A percentile compares a stretch with the other conserved stretches of the same genome.
Conservation (phyloP, 768 basidiomycete species). For the Boletus subparvulus region DNA sequence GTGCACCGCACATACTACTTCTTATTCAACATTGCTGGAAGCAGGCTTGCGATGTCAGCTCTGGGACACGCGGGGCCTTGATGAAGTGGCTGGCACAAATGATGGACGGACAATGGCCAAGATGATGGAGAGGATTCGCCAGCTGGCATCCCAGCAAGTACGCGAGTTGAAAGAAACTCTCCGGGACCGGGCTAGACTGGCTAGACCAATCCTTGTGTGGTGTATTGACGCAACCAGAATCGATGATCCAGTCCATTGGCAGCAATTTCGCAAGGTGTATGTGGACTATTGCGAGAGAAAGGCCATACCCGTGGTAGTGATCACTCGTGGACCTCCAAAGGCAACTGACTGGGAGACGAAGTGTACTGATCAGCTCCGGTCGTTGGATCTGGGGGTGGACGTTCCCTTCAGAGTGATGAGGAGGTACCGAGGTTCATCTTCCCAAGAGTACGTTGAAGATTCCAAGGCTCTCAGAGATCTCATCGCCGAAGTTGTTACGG, state of each 20-base stretch:
- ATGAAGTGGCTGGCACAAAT: conserved; percentile 16
- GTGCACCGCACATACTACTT: conserved; percentile 14
- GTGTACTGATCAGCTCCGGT: conserved; percentile 16
- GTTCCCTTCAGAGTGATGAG: conserved; percentile 14
- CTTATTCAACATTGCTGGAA: conserved; percentile 7
- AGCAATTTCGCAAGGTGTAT: conserved; percentile 23
- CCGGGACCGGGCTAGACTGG: background rate
- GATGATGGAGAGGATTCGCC: too few species aligned
- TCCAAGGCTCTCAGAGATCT: conserved; percentile 12
- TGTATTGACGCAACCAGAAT: conserved; percentile 26
- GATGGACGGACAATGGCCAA: conserved; percentile 6
- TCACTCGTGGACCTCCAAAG: conserved; percentile 14
- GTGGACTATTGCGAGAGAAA: conserved; percentile 23
- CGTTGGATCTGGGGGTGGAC: conserved; percentile 6
- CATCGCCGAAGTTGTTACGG: conserved; percentile 5
- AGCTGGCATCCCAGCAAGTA: conserved; percentile 9
- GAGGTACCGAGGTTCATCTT: background rate
- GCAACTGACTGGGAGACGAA: conserved; percentile 4
- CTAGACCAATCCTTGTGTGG: conserved; percentile 25
- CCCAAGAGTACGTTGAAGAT: conserved; percentile 16
- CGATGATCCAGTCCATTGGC: conserved; percentile 13
- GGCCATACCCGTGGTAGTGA: conserved; percentile 20
- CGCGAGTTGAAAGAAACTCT: conserved; percentile 21
- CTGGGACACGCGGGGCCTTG: conserved; percentile 29
- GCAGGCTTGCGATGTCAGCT: conserved; percentile 13